Base-by-base conservation (phyloP, 1,284 basidiomycete species). In the Cryptococcus sp. region DNA sequence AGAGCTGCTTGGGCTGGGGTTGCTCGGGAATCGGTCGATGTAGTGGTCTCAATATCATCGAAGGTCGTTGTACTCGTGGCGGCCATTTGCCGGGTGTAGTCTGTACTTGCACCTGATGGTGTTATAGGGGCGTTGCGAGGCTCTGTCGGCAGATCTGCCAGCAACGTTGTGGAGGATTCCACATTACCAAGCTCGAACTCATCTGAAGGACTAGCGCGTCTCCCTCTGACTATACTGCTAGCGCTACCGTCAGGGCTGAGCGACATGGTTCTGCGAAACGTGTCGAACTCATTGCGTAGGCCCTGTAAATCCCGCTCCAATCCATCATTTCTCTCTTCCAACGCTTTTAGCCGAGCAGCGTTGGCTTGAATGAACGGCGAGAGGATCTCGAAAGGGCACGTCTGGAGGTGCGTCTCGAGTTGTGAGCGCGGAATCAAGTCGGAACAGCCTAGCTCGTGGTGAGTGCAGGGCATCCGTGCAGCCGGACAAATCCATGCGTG, bases 361-460 rank as follows among this genome's bases (percentile, higher is more conserved):
- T 85, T 80, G 39, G 83, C 59, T 0, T 78, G 65, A 59, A 88
- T 83, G 75, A 86, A 87, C 16, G 81, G 82, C 59, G 84, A 83
- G 59, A 89, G 79, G 1, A 80, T 78, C 69, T 87, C 85, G 70
- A 87, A 89, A 1, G 84, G 73, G 66, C 88, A 89, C 0, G 75
- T 64, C 1, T 64, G 46, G 16, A 82, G 64, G 65, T 89, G 87
- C 13, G 75, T 58, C n/a, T 72, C 50, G 5, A 85, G 69, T 1
- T 70, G 62, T 23, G 64, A 69, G 29, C 84, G 81, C 4, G 80
- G 65, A 17, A 86, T 83, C 19, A 73, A 77, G 80, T 83, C 85
- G 4, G 80, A 60, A 70, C 87, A 88, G 16, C 87, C 87, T 59
- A 83, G 74, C 1, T 69, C 45, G 26, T 73, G 69, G 53, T 88